Base-by-base conservation (phyloP, 1,284 basidiomycete genomes). In the Pseudozyma sp. region DNA sequence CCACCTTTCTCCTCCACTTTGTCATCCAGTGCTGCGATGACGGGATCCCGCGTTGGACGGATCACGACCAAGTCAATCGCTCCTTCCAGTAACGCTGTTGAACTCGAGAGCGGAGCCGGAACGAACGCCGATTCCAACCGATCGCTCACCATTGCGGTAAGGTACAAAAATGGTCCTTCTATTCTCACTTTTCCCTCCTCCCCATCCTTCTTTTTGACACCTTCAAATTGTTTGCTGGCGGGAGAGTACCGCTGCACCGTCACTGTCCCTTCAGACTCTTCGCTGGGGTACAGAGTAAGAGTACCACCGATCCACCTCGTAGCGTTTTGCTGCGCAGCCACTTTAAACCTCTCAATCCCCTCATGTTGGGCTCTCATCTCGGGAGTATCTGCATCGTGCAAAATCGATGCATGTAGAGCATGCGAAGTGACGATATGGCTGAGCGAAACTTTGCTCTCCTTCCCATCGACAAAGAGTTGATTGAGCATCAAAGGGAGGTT, bases 381-480 rank as follows among this genome's bases (percentile, higher is more conserved):
- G 9, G 60, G 57, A 79, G 93, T 90, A 44, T 85, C 85, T 1
- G 81, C 76, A 53, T 86, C 85, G 74, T 89, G 87, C 40, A 98
- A 88, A 68, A 97, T 93, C 36, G 90, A 88, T 0, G 95, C 94
- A 85, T 97, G 96, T n/a, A 97, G 87, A 0, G 92, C 88, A 14
- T 87, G 86, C 6, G 87, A 88, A 21, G 86, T 82, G 43, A 89
- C 87, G 35, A 88, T 85, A 59, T 87, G 86, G 0, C 87, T 85
- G 8, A 68, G n/a, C n/a, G 25, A 5, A 1, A 83, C 43, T 21
- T 77, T 77, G 0, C 19, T n/a, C 25, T 36, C 47, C 5, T n/a
- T 39, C 7, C 7, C 19, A 16, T 51, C 35, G 16, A 14, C 39
- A 11, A 12, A 11, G 11, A 63, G 44, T 0, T 34, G 12, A 40